phyloP scores from a whole-genome alignment of 2,329 filamentous ascomycete species.

The Basipetospora chlamydospora region DNA sequence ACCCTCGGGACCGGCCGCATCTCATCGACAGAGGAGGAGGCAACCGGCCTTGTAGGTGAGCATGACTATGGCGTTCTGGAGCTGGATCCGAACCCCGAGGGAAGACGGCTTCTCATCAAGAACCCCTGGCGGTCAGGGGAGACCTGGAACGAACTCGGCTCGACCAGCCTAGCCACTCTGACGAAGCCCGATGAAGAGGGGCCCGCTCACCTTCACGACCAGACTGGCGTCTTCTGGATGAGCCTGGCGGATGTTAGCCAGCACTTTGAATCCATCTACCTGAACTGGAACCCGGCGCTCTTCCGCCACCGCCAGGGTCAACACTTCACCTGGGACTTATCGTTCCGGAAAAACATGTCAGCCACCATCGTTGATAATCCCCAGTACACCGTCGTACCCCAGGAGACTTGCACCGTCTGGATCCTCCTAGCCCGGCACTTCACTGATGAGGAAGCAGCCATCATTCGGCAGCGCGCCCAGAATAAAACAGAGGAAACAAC shows the following conservation, averaged over 20 bases:
- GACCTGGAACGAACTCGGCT: slow-evolving; percentile 24
- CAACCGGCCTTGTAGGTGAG: slow-evolving; percentile 70
- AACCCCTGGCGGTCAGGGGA: slow-evolving; percentile 73
- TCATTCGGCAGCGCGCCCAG: slow-evolving; percentile 25
- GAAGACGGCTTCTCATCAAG: slow-evolving; percentile 67
- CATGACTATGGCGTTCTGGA: slow-evolving; percentile 91
- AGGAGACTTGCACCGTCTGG: slow-evolving; percentile 55
- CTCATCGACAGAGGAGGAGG: slow-evolving; percentile 59
- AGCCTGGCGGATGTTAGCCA: slow-evolving; percentile 74
- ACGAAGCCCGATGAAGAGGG: background rate
- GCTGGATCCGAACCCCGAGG: slow-evolving; percentile 46
- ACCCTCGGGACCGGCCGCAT: slow-evolving; percentile 84
- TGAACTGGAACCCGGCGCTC: slow-evolving; percentile 89
- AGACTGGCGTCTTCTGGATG: slow-evolving; percentile 82
- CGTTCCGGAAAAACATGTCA: slow-evolving; percentile 29
- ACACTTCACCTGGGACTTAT: slow-evolving; percentile 71
- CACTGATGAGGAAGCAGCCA: slow-evolving; percentile 47
- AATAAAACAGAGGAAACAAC: too few relatives aligned
- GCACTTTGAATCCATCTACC: slow-evolving; percentile 87
- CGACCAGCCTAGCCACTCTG: background rate
- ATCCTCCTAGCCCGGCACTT: slow-evolving; percentile 79
- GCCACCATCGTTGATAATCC: slow-evolving; percentile 50
- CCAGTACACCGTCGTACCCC: slow-evolving; percentile 55
- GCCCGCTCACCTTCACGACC: slow-evolving; percentile 6
- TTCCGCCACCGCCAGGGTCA: slow-evolving; percentile 75